These are phyloP conservation scores for Akanthomyces lecanii DNA, from an alignment of 2,329 filamentous ascomycete species.

Conservation along the genomic window DNA sequence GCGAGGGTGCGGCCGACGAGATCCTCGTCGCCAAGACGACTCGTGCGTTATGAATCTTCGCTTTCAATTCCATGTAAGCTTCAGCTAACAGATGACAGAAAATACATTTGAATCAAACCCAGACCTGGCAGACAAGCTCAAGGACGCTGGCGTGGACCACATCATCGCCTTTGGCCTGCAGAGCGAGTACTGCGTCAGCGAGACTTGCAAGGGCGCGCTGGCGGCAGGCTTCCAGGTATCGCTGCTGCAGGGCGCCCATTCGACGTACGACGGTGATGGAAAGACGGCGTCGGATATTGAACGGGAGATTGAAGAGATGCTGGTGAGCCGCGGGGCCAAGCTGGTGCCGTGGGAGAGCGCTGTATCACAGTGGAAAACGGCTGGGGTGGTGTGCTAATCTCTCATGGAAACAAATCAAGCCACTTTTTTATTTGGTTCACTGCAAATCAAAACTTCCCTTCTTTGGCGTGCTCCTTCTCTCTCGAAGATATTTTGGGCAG, in stretches of 20 bases:
- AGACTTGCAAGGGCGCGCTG: conserved; percentile 27
- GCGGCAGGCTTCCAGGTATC: conserved; percentile 27
- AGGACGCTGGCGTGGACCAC: conserved; percentile 21
- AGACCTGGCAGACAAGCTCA: conserved; percentile 25
- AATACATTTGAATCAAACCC: conserved; percentile 30
- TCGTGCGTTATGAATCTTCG: conserved; percentile 19
- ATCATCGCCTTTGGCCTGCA: conserved; percentile 30
- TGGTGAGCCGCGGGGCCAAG: conserved; percentile 23
- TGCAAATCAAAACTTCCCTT: too few species aligned
- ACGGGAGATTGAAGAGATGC: conserved; percentile 26
- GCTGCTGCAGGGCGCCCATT: conserved; percentile 29
- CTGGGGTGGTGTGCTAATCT: conserved; percentile 8
- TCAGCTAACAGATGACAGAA: conserved; percentile 16
- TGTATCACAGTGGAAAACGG: conserved; percentile 10
- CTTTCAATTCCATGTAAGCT: too few species aligned
- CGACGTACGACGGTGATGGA: conserved; percentile 26
- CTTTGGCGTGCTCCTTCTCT: not conserved
- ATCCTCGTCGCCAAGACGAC: conserved; percentile 27
- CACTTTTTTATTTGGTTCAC: not conserved
- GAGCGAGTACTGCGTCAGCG: conserved; percentile 30
- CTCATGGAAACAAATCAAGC: too few species aligned
- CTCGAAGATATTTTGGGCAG: too few species aligned
- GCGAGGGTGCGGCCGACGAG: conserved; percentile 21
- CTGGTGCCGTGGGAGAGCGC: conserved; percentile 24
- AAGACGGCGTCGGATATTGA: conserved; percentile 27